Evolutionary conservation across 2,329 filamentous ascomycete genomes (phyloP).

Genomic region (Colletotrichum shisoi): DNA sequence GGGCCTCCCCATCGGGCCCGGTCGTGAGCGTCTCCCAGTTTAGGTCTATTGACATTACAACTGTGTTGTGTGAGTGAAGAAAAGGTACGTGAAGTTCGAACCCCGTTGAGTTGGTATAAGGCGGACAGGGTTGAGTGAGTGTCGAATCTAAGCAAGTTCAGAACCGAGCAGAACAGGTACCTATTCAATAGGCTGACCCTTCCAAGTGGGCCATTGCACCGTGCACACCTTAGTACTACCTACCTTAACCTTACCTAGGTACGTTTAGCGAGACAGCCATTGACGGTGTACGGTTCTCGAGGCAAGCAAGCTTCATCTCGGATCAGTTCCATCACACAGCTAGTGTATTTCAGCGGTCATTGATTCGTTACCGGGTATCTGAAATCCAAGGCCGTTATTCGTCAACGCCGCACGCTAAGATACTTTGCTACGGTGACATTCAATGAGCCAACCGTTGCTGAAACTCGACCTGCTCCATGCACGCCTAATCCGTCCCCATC

Average conservation of each 20-base stretch:
- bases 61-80: neutral
- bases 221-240: too few relatives aligned
- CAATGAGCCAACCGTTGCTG: conserved; percentile 7
- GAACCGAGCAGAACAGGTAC: neutral
- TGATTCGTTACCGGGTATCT: conserved; percentile 33
- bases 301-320: neutral
- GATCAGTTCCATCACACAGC: neutral
- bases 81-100: neutral
- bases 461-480: conserved; percentile 9
- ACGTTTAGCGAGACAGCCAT: neutral
- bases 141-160: neutral
- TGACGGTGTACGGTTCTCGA: neutral
- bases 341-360: neutral
- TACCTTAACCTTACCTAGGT: too few relatives aligned
- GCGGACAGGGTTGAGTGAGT: neutral
- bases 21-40: conserved; percentile 94
- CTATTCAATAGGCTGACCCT: conserved; percentile 1
- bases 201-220: neutral
- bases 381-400: conserved; percentile 32
- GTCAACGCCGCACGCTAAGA: conserved; percentile 26
- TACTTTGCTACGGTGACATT: conserved; percentile 5
- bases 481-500: conserved; percentile 6
- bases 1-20: conserved; percentile 83
- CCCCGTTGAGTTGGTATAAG: neutral
- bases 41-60: conserved; percentile 91